Base-by-base conservation (phyloP, 352 stramenopile genomes). In the Phytophthora aleatoria region DNA sequence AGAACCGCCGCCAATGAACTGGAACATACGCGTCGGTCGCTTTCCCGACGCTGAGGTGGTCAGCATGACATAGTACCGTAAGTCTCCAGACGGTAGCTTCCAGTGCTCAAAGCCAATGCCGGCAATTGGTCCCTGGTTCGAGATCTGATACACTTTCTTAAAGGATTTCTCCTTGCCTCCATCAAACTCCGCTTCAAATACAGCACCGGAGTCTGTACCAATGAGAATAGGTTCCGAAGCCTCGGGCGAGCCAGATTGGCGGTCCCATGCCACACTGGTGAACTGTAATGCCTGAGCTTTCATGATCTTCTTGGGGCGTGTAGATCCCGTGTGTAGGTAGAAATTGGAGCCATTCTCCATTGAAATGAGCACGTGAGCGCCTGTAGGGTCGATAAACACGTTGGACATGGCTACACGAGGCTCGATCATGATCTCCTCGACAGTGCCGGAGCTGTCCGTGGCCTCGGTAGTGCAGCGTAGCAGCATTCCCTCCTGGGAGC, bases 401-500 rank as follows among this genome's bases (percentile, higher is more conserved):
- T 81, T 83, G 28, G 81, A 52, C 81, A 96, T 93, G 50, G 83
- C 86, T 8, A 94, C 84, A 53, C 85, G 87, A 36, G 88, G 86
- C 64, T 96, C 88, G 57, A 96, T 94, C 82, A 91, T 92, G 71
- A 96, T 95, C 68, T 96, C 88, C 57, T 96, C 88, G 33, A 96
- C 73, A 0, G 71, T 63, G 2, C 85, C 83, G 13, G 63, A 67
- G 52, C 81, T 90, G 62, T 96, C 87, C 2, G 87, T 96, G 24
- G 85, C 73, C 39, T 94, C 85, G 11, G 87, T 83, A 0, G 85
- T 85, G 62, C 87, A 96, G 16, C 87, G 83, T 42, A 96, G 61
- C 20, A 96, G 69, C 70, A 91, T 82, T 9, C 87, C 87, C 52
- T 96, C 87, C 48, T 90, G 76, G 12, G 87, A 96, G 0, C 87